These are phyloP conservation scores for Boletus mariae DNA, from an alignment of 1,284 basidiomycete genomes.

Conservation along the genomic window DNA sequence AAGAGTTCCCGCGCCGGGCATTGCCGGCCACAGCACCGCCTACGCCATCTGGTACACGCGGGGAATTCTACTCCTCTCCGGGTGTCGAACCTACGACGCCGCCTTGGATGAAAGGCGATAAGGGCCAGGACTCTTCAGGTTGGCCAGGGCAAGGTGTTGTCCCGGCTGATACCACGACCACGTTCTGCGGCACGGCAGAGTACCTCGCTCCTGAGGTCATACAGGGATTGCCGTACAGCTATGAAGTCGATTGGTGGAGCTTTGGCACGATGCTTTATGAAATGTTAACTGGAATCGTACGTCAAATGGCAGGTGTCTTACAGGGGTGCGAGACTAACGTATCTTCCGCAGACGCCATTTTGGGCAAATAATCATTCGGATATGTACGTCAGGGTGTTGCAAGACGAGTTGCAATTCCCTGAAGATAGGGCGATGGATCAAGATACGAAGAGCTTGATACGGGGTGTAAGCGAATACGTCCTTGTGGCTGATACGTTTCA, in stretches of 20 bases:
- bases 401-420: conserved; percentile 85
- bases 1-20: conserved; percentile 69
- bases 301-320: conserved; percentile 32
- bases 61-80: conserved; percentile 47
- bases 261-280: conserved; percentile 97
- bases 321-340: conserved; percentile 14
- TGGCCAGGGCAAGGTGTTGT: conserved; percentile 54
- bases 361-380: conserved; percentile 92
- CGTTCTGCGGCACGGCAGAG: conserved; percentile 90
- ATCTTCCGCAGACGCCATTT: conserved; percentile 74
- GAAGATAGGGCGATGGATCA: conserved; percentile 89
- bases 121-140: conserved; percentile 44
- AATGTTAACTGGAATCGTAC: conserved; percentile 86
- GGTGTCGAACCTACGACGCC: conserved; percentile 50
- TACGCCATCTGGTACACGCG: conserved; percentile 50
- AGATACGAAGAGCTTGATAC: conserved; percentile 92
- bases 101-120: conserved; percentile 70
- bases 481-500: conserved; percentile 5
- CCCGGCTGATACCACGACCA: conserved; percentile 64
- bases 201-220: conserved; percentile 95
- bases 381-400: conserved; percentile 90
- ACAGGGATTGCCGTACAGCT: conserved; percentile 86
- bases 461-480: conserved; percentile 62
- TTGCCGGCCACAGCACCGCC: conserved; percentile 48
- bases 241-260: conserved; percentile 97